Evolutionary conservation across 2,329 filamentous ascomycete species (phyloP).

Genomic region (Cordyceps cateniannulata): DNA sequence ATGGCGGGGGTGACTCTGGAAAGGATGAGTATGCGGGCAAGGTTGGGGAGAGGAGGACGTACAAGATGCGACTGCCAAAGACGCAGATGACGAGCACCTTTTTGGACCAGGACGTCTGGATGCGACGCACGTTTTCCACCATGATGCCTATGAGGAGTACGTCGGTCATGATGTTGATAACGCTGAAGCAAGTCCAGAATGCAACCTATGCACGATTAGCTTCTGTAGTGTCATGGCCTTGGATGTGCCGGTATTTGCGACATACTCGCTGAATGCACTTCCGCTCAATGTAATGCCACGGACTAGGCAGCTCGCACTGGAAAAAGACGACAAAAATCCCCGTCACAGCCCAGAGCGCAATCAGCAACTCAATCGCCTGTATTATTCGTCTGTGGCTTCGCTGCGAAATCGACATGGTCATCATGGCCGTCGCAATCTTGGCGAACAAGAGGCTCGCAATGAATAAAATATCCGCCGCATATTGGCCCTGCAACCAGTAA

Average conservation of each 20-base stretch:
- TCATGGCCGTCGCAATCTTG: slow-evolving; percentile 23
- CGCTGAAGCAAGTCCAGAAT: slow-evolving; percentile 11
- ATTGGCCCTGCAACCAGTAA: slow-evolving; percentile 16
- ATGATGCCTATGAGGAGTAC: slow-evolving; percentile 13
- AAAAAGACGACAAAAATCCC: slow-evolving; percentile 22
- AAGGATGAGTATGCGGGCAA: neutral
- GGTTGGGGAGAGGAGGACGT: slow-evolving; percentile 6
- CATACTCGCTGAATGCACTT: slow-evolving; percentile 16
- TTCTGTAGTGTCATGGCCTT: too few species aligned
- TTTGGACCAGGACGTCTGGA: slow-evolving; percentile 23
- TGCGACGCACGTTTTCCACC: slow-evolving; percentile 22
- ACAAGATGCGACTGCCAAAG: slow-evolving; percentile 26
- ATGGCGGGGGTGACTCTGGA: slow-evolving; percentile 22
- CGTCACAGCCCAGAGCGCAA: slow-evolving; percentile 19
- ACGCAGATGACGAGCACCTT: slow-evolving; percentile 20
- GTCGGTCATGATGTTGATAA: slow-evolving; percentile 10
- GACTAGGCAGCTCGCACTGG: slow-evolving; percentile 21
- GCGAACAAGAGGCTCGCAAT: slow-evolving; percentile 21
- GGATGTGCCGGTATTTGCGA: neutral
- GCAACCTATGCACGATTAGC: neutral
- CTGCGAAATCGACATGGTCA: slow-evolving; percentile 19
- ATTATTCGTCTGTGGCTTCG: slow-evolving; percentile 20
- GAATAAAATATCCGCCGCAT: slow-evolving; percentile 21
- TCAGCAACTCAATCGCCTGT: slow-evolving; percentile 15
- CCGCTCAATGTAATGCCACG: slow-evolving; percentile 21